These are phyloP conservation scores for Yamadazyma tumulicola DNA, from an alignment of 805 yeast species.

Conservation along the genomic window DNA sequence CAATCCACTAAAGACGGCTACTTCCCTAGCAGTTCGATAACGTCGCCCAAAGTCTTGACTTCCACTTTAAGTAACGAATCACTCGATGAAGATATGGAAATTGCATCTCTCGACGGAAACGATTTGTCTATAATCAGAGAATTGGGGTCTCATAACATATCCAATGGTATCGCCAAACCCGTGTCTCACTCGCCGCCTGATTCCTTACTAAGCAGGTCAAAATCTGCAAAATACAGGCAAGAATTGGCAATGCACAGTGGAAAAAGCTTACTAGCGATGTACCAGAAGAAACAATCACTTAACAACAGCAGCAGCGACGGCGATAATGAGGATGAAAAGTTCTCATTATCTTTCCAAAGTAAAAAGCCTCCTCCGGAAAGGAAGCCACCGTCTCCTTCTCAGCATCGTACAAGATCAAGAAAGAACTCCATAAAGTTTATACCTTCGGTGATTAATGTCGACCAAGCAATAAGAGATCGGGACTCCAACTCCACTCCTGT, in stretches of 20 bases:
- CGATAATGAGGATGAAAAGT: constrained; percentile 12
- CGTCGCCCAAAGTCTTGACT: constrained; percentile 4
- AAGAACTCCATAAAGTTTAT: constrained; percentile 30
- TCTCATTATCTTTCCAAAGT: constrained; percentile 12
- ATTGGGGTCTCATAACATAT: constrained; percentile 1
- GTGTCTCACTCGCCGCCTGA: constrained; percentile 1
- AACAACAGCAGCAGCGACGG: constrained; percentile 4
- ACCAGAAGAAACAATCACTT: constrained; percentile 8
- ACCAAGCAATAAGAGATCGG: constrained; percentile 5
- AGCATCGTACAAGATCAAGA: constrained; percentile 13
- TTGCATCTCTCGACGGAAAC: constrained; percentile 1
- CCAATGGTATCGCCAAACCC: constrained; percentile 3
- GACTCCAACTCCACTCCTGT: constrained; percentile 11
- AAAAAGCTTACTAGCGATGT: constrained; percentile 12
- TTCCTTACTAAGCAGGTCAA: constrained; percentile 19
- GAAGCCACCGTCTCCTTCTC: not conserved
- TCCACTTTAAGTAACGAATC: constrained; percentile 8
- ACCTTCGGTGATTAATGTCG: constrained; percentile 19
- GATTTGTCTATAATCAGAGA: constrained; percentile 23
- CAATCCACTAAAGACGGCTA: constrained; percentile 18
- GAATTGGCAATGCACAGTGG: constrained; percentile 13
- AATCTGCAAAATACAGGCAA: constrained; percentile 17
- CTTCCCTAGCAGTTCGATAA: constrained; percentile 17
- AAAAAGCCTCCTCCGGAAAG: constrained; percentile 1
- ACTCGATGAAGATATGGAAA: constrained; percentile 8